Percentiles rank a stretch among this genome's conserved stretches.
These are phyloP conservation scores for Moniliophthora roreri DNA, from an alignment of 1,284 basidiomycete species.

Conservation along the genomic window DNA sequence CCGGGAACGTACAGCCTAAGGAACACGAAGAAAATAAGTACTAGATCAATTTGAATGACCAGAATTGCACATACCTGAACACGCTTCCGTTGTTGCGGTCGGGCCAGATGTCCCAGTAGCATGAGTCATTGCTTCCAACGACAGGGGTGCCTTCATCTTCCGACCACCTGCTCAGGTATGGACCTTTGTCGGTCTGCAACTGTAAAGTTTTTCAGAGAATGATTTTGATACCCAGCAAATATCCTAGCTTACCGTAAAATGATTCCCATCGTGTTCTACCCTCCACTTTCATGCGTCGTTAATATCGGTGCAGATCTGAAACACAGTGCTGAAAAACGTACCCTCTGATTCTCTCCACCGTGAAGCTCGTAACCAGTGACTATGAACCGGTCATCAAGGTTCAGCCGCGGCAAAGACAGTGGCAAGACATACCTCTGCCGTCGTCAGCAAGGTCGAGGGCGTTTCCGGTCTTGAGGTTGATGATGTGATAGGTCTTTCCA, in stretches of 20 bases:
- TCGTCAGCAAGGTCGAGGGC: constrained; percentile 23
- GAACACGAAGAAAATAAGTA: neutral
- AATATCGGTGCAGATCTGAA: neutral
- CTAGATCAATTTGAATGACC: neutral
- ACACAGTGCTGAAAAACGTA: neutral
- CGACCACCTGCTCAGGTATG: constrained; percentile 18
- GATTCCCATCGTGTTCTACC: too few species aligned
- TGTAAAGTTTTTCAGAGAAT: too few species aligned
- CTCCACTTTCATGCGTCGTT: too few species aligned
- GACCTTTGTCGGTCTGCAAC: constrained; percentile 20
- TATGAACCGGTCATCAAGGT: constrained; percentile 3
- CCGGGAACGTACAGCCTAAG: constrained; percentile 21
- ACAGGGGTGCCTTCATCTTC: constrained; percentile 15
- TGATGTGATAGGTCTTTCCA: constrained; percentile 20
- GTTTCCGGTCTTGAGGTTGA: constrained; percentile 23
- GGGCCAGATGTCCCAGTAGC: constrained; percentile 22
- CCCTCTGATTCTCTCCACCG: constrained; percentile 24
- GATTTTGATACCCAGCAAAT: too few species aligned
- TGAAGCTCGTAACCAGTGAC: constrained; percentile 21
- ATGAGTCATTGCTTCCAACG: constrained; percentile 12
- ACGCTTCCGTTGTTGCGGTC: constrained; percentile 12
- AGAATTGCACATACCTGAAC: constrained; percentile 18
- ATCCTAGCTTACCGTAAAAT: too few species aligned
- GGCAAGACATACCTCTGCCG: constrained; percentile 15
- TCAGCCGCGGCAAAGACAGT: neutral